Evolutionary conservation across 805 yeast genomes (phyloP).

Genomic region (Candida corydali): DNA sequence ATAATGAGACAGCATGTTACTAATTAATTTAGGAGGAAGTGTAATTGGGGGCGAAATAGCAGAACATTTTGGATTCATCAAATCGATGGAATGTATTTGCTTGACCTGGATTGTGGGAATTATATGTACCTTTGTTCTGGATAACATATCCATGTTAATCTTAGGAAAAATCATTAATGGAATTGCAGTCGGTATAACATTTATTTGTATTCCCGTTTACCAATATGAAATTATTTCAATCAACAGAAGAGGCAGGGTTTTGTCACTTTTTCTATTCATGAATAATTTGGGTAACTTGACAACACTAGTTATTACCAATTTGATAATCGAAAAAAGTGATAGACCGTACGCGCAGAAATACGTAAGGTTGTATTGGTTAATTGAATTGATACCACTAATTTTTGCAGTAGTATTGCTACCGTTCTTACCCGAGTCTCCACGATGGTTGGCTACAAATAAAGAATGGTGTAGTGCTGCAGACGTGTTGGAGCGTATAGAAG

Average conservation of each 20-base stretch:
- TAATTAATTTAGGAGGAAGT: conserved; percentile 23
- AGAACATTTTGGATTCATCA: conserved; percentile 25
- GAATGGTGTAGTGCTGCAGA: conserved; percentile 35
- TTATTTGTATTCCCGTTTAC: conserved; percentile 30
- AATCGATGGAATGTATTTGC: conserved; percentile 19
- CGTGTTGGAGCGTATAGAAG: conserved; percentile 9
- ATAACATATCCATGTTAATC: conserved; percentile 20
- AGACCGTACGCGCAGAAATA: not conserved
- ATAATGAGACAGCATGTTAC: not conserved
- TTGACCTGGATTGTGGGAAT: conserved; percentile 27
- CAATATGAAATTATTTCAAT: conserved; percentile 24
- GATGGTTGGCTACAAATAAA: conserved; percentile 24
- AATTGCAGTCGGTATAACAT: conserved; percentile 25
- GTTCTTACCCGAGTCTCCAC: conserved; percentile 29
- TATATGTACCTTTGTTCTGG: conserved; percentile 20
- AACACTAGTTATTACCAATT: conserved; percentile 1
- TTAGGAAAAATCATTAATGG: conserved; percentile 30
- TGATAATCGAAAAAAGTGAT: not conserved
- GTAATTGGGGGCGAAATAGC: conserved; percentile 24
- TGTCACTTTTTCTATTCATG: conserved; percentile 13
- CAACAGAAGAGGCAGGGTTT: conserved; percentile 17
- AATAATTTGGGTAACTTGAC: conserved; percentile 4
- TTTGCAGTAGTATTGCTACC: conserved; percentile 15
- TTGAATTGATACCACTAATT: conserved; percentile 18
- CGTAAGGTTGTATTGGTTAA: conserved; percentile 15